Evolutionary conservation across 192 early-diverging fungal species (phyloP), one percentile per base, ranked within the genome.

Genomic region (Mortierella hygrophila): DNA sequence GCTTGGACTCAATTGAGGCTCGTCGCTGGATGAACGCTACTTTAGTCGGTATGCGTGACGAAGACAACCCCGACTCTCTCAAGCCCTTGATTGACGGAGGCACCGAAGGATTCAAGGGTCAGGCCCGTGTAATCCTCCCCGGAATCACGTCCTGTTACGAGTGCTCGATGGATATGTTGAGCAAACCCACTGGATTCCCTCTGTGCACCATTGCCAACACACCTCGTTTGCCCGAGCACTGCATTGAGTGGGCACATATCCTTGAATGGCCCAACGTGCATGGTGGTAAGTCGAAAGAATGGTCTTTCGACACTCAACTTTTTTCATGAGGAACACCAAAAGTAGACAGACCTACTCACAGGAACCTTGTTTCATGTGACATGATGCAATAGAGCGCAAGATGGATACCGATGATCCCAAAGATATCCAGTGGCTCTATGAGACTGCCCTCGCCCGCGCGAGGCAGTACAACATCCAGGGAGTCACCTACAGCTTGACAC

Each of bases 181-280:
- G 95, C 76, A 96, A 97, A 77, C 96, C 94, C 46, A 94, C 92
- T 7, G 95, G 95, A 1, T 99, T 95, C 72, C 98, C 98, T 0
- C 97, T 99, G 37, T 99, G 98, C 88, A 99, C 98, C 6, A 99
- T 99, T 83, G 97, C 98, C 49, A 99, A 99, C 81, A 99, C 98
- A 29, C 98, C 98, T 10, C 93, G 98, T 7, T 88, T 99, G 41
- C 98, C 98, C 5, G 98, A 99, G 82, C 98, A 99, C 88, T 99
- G 98, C 88, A 98, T 99, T 76, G 97, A 99, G 78, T 99, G 96
- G 94, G 98, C 98, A 7, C 97, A 95, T 32, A 91, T 97, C 5
- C 82, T 99, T n/a, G 94, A 96, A 79, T 99, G 97, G 97, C 96
- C 98, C 49, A 94, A 94, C 41, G 82, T 89, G 72, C 96, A 94